phyloP scores from a whole-genome alignment of 345 rosid genomes.

The Eucalyptus sideroxylon region DNA sequence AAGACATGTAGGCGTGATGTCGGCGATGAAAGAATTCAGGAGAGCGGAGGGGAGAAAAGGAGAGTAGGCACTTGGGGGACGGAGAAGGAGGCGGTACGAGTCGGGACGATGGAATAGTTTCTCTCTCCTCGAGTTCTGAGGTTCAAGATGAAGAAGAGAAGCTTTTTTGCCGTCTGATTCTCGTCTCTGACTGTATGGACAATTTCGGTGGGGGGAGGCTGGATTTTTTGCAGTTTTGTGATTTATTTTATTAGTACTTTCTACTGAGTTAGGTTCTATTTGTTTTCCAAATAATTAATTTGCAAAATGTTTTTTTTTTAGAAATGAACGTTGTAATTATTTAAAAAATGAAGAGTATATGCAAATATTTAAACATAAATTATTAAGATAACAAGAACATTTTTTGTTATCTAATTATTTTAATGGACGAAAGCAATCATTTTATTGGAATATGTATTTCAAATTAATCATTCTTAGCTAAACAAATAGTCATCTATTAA shows the following conservation, averaged over 20 bases:
- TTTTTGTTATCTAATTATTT: no score
- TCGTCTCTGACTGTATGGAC: background rate
- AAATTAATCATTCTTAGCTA: no score
- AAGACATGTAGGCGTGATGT: background rate
- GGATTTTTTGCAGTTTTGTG: background rate
- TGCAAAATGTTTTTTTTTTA: no score
- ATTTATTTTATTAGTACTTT: background rate
- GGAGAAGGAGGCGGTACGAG: no score
- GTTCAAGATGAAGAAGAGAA: background rate
- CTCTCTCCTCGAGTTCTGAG: background rate
- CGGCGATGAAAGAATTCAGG: background rate
- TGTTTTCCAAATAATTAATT: background rate
- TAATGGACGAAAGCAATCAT: no score
- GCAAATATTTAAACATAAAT: background rate
- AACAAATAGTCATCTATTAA: no score
- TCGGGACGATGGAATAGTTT: background rate
- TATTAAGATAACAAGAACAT: background rate
- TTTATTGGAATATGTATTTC: no score
- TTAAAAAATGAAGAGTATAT: background rate
- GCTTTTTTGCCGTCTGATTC: background rate
- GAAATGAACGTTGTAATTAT: background rate
- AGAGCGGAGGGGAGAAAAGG: background rate
- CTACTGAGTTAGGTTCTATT: background rate
- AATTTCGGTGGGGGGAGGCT: background rate
- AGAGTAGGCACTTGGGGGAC: background rate